These are phyloP conservation scores for Microbotryum lychnidis-dioicae DNA, from an alignment of 1,284 basidiomycete species.

Conservation along the genomic window DNA sequence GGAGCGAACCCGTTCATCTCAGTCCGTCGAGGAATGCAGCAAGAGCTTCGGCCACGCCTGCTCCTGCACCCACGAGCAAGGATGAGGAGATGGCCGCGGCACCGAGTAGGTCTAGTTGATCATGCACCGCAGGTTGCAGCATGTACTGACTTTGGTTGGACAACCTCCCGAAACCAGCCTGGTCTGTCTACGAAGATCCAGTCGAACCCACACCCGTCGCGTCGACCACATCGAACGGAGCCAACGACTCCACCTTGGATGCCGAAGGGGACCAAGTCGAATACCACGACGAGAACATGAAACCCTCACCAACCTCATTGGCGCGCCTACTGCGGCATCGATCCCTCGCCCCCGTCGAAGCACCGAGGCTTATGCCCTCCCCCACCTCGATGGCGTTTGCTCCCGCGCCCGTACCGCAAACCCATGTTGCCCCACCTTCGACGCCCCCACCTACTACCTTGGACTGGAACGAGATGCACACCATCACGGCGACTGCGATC, in stretches of 20 bases:
- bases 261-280: too few relatives aligned
- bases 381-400: neutral
- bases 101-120: neutral
- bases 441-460: neutral
- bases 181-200: slow-evolving; percentile 15
- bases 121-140: too few relatives aligned
- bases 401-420: neutral
- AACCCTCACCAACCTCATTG: too few relatives aligned
- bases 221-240: too few relatives aligned
- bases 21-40: neutral
- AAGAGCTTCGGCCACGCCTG: neutral
- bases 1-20: neutral
- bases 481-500: neutral
- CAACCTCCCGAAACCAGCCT: slow-evolving; percentile 1
- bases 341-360: neutral
- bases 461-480: neutral
- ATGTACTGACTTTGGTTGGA: too few relatives aligned
- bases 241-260: too few relatives aligned
- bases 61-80: neutral
- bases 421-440: neutral
- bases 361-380: neutral
- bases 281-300: too few relatives aligned
- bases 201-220: neutral
- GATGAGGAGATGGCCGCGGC: neutral
- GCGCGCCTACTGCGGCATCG: too few relatives aligned